Conservation (phyloP, 306 rosid genomes). For the Citrullus mucosospermus region DNA sequence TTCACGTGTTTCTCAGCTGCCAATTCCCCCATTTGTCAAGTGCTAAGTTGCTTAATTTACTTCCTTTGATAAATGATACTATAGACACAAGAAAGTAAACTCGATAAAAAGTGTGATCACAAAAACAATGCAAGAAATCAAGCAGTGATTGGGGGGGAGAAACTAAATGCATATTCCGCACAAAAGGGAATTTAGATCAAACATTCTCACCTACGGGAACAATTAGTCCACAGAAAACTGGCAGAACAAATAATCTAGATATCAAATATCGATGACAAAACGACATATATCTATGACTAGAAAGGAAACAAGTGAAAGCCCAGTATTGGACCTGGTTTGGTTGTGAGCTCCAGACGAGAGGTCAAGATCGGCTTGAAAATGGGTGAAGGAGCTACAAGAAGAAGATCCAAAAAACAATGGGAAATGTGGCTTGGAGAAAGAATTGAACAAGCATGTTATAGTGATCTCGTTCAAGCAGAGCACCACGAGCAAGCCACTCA, state of each 20-base stretch:
- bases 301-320: neutral
- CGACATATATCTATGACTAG: neutral
- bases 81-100: too few relatives aligned
- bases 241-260: neutral
- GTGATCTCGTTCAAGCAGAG: neutral
- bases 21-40: constrained; percentile 37
- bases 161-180: too few relatives aligned
- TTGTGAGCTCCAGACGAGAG: neutral
- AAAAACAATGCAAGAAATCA: neutral
- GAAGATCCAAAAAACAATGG: neutral
- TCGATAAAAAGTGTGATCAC: neutral
- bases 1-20: constrained; percentile 20
- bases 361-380: neutral
- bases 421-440: neutral
- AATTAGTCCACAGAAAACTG: neutral
- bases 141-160: too few relatives aligned
- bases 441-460: neutral
- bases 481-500: neutral
- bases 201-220: neutral
- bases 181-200: neutral
- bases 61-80: neutral
- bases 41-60: neutral
- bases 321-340: neutral
- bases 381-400: neutral
- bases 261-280: neutral